Percentiles rank a stretch among this genome's conserved stretches.
phyloP scores from a whole-genome alignment of 2,329 filamentous ascomycete genomes.

The Pseudogymnoascus sp. region DNA sequence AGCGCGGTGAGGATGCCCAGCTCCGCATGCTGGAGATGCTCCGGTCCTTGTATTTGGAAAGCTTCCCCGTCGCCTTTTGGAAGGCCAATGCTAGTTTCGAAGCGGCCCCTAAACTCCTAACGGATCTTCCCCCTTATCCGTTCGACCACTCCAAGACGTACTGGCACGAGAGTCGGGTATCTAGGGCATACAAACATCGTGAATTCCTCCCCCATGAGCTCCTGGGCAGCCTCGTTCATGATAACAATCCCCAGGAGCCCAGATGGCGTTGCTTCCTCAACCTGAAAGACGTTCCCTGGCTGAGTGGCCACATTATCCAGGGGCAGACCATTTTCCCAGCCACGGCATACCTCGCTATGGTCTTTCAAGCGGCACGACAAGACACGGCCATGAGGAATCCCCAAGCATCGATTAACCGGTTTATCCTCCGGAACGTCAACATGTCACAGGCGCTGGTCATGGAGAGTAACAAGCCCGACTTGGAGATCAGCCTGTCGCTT shows the following conservation, averaged over 20 bases:
- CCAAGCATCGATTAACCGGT: not conserved
- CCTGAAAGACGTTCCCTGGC: conserved; percentile 41
- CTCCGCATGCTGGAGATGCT: conserved; percentile 12
- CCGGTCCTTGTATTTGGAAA: not conserved
- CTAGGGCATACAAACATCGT: conserved; percentile 38
- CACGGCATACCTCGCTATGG: conserved; percentile 43
- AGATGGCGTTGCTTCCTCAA: conserved; percentile 25
- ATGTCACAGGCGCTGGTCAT: not conserved
- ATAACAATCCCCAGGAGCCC: conserved; percentile 17
- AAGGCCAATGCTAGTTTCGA: conserved; percentile 6
- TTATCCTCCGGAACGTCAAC: not conserved
- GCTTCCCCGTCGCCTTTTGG: conserved; percentile 12
- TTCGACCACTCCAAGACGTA: conserved; percentile 46
- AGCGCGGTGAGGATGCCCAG: conserved; percentile 15
- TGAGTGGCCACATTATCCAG: conserved; percentile 44
- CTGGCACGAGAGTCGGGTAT: conserved; percentile 46
- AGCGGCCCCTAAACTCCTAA: not conserved
- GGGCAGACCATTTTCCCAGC: conserved; percentile 44
- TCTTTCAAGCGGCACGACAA: conserved; percentile 34
- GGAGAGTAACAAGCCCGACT: not conserved
- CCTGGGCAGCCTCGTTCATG: conserved; percentile 33
- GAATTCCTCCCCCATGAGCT: conserved; percentile 41
- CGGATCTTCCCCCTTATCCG: conserved; percentile 43
- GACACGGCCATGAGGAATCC: not conserved
- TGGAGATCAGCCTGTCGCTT: not conserved